Evolutionary conservation across 495 filamentous ascomycete species (phyloP).

Genomic region (Aspergillus leporis): DNA sequence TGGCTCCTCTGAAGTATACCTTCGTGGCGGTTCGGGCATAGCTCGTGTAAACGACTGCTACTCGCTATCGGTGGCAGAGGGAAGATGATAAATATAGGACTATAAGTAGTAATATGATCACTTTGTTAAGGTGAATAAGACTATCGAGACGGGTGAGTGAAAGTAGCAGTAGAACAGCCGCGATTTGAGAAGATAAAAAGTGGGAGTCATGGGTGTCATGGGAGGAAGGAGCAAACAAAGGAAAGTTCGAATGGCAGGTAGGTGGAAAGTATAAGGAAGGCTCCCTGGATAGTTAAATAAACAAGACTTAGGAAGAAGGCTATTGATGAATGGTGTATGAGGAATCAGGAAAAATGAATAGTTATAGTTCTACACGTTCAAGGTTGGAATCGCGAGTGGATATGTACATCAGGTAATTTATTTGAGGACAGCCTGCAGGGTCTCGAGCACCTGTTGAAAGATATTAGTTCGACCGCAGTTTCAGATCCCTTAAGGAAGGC

Average conservation of each 20-base stretch:
- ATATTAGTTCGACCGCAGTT: constrained; percentile 16
- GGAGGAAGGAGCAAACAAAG: neutral
- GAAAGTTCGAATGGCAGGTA: neutral
- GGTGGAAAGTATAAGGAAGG: neutral
- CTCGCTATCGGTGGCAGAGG: too few relatives aligned
- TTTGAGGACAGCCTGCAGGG: constrained; percentile 73
- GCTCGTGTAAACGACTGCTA: too few relatives aligned
- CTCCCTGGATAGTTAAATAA: neutral
- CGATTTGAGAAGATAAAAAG: neutral
- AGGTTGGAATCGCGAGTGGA: constrained; percentile 32
- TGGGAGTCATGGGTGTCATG: neutral
- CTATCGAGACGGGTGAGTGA: neutral
- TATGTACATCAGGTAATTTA: constrained; percentile 55
- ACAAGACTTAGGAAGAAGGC: neutral
- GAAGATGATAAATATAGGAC: too few relatives aligned
- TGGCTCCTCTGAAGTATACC: too few relatives aligned
- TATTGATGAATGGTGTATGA: constrained; percentile 15
- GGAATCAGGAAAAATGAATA: constrained; percentile 29
- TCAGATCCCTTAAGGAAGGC: neutral
- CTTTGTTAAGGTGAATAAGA: neutral
- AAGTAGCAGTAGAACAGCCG: neutral
- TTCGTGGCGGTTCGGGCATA: too few relatives aligned
- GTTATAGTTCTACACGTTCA: constrained; percentile 49
- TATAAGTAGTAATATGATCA: neutral
- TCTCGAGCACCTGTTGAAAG: constrained; percentile 63